Evolutionary conservation across 2,329 filamentous ascomycete genomes (phyloP).

Genomic region (Rhexocercosporidium sp.): DNA sequence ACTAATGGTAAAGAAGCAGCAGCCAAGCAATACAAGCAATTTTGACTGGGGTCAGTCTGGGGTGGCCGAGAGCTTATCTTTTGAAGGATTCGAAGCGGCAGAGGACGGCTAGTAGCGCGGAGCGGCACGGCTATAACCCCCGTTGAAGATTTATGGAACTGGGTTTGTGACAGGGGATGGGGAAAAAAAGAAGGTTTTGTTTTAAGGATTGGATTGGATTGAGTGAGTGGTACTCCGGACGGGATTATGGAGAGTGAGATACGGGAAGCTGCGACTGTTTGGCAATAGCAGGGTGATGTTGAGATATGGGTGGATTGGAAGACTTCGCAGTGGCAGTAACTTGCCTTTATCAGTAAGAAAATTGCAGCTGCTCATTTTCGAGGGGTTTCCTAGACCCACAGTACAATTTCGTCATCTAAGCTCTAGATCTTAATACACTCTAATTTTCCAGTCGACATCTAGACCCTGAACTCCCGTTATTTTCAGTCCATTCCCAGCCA

Average conservation of each 20-base stretch:
- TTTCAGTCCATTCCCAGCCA: neutral
- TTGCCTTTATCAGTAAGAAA: too few species aligned
- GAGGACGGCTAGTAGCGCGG: neutral
- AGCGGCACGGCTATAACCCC: neutral
- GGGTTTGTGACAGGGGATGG: neutral
- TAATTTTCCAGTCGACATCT: too few species aligned
- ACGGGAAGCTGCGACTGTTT: too few species aligned
- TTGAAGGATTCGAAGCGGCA: neutral
- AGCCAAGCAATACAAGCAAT: neutral
- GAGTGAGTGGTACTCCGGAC: too few species aligned
- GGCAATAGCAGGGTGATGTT: too few species aligned
- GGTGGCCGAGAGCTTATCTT: neutral
- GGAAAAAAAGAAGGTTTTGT: neutral
- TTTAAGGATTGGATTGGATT: neutral
- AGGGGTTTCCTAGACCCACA: too few species aligned
- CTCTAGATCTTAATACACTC: too few species aligned
- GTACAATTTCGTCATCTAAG: too few species aligned
- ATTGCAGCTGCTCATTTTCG: too few species aligned
- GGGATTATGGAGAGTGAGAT: too few species aligned
- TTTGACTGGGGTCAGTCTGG: neutral
- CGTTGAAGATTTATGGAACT: neutral
- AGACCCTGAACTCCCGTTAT: neutral
- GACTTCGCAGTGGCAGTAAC: neutral
- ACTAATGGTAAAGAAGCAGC: neutral
- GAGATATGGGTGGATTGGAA: neutral